Base-by-base conservation (phyloP, 2,329 filamentous ascomycete genomes). In the Cryphonectria parasitica region DNA sequence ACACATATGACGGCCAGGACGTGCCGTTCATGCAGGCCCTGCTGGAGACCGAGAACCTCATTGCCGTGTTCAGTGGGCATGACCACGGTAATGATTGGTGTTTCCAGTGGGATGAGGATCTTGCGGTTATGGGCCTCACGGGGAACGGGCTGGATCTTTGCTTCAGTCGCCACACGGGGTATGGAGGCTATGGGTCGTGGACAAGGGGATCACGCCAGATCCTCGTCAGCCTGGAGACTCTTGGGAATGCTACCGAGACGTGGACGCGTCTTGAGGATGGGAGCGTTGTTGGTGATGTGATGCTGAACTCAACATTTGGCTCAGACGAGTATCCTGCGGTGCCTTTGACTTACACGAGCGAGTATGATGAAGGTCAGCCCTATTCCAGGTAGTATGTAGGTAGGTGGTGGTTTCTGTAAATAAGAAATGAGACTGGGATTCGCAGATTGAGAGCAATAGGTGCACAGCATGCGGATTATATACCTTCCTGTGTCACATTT, bases 141-240 rank as follows among this genome's bases (percentile, higher is more conserved):
- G 79, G 75, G 78, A 84, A 80, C 78, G 83, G 79, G 17, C 49
- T 80, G 8, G 76, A 74, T 49, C 68, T 78, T 7, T 80, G 78
- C 69, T 88, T 88, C 74, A 88, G 89, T 10, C 87, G 91, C 72
- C 90, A 90, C 73, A 86, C 88, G 0, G 91, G 91, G 0, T 92
- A 92, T 69, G 91, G 90, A 0, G 91, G 91, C 0, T 93, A 93
- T 74, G 89, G 90, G 0, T 82, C 83, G 61, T 91, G 87, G 87
- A 85, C 85, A 10, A 85, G 90, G 0, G 91, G 90, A 0, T 84
- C 85, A 3, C 82, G 89, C 0, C 86, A 90, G 74, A 79, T 91
- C 17, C 74, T 83, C 2, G 74, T 91, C 1, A 79, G 83, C 1
- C 80, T 86, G 56, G 76, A 80, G 1, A 78, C 78, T 31, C 75